Evolutionary conservation across 495 filamentous ascomycete species (phyloP).

Genomic region (Xylaria telfairii): DNA sequence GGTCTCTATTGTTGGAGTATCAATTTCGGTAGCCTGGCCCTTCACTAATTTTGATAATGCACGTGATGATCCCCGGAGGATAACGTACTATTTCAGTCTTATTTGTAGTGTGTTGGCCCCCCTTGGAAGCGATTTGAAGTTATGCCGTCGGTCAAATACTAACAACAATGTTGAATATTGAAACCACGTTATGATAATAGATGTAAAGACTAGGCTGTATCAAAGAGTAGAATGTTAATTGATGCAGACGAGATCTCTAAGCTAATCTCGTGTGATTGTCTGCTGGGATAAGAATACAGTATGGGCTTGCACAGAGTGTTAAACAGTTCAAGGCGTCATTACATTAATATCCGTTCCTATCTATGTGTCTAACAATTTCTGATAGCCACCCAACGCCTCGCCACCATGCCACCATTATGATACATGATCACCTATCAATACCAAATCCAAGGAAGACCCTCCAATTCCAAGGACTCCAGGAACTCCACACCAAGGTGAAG

Average conservation of each 20-base stretch:
- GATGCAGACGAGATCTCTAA: too few species aligned
- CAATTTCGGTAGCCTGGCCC: background rate
- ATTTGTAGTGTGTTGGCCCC: background rate
- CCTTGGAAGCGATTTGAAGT: background rate
- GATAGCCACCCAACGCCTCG: background rate
- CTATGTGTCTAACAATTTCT: background rate
- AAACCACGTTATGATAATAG: too few species aligned
- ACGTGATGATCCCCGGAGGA: background rate
- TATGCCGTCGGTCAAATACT: too few species aligned
- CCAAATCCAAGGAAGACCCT: background rate
- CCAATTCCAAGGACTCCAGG: background rate
- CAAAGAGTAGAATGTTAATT: too few species aligned
- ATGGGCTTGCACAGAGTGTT: too few species aligned
- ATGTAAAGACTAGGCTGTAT: too few species aligned
- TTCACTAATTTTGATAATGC: constrained; percentile 9
- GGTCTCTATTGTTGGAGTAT: constrained; percentile 2
- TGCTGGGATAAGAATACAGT: too few species aligned
- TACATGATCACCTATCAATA: too few species aligned
- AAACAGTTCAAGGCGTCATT: background rate
- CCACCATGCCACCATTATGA: background rate
- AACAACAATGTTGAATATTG: too few species aligned
- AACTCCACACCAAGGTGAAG: background rate
- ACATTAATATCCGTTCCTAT: background rate
- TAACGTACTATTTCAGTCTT: background rate
- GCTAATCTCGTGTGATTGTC: too few species aligned